These are phyloP conservation scores for Schizophyllum commune DNA, from an alignment of 1,284 basidiomycete species.

Conservation along the genomic window DNA sequence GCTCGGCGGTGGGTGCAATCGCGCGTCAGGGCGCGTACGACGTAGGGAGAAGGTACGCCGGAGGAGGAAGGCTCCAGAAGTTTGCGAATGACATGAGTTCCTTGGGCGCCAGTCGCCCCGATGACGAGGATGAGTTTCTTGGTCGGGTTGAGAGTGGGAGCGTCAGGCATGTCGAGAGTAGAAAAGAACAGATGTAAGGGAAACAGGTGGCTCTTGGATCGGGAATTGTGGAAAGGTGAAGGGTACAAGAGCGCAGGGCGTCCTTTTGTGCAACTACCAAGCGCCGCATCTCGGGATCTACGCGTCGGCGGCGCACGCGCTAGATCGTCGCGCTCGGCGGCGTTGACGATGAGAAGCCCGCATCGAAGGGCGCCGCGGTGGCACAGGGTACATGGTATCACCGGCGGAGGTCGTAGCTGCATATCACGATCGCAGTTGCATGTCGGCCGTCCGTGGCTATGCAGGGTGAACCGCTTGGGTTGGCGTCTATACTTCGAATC, in stretches of 20 bases:
- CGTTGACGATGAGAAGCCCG: not conserved
- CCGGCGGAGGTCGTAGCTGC: too few species aligned
- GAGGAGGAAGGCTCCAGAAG: slow-evolving; percentile 19
- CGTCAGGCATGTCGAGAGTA: not conserved
- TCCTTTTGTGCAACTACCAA: not conserved
- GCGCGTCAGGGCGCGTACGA: slow-evolving; percentile 30
- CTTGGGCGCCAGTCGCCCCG: slow-evolving; percentile 35
- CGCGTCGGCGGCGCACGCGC: not conserved
- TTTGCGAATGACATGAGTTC: slow-evolving; percentile 27
- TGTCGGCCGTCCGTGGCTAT: too few species aligned
- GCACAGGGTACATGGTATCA: too few species aligned
- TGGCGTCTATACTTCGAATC: too few species aligned
- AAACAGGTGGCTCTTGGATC: too few species aligned
- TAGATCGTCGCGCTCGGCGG: slow-evolving; percentile 1
- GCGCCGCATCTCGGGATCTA: not conserved
- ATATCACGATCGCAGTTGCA: too few species aligned
- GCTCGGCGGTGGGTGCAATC: slow-evolving; percentile 22
- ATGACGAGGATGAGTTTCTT: slow-evolving; percentile 31
- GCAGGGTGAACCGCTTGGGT: too few species aligned
- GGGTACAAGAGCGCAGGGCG: too few species aligned
- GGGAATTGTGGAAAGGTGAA: too few species aligned
- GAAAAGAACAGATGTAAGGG: not conserved
- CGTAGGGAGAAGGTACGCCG: slow-evolving; percentile 27
- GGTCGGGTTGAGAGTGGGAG: not conserved
- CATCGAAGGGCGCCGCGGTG: not conserved